Conservation (phyloP, 2,329 filamentous ascomycete genomes). For the Colletotrichum sp. region DNA sequence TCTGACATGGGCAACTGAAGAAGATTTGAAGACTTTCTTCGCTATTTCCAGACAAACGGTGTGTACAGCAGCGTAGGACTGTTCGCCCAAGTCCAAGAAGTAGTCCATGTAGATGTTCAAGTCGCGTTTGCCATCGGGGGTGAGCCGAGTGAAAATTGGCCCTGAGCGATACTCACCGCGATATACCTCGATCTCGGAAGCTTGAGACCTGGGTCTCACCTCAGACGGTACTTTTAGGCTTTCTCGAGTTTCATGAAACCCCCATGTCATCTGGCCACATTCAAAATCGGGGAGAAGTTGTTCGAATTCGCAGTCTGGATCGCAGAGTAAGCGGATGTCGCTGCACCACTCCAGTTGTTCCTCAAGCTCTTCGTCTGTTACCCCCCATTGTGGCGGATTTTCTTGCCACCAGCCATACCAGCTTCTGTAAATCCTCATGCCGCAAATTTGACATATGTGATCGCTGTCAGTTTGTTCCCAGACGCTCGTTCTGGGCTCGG, state of each 20-base stretch:
- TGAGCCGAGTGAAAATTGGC: not conserved
- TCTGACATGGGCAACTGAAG: not conserved
- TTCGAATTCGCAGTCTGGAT: not conserved
- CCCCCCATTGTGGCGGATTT: not conserved
- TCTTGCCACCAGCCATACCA: not conserved
- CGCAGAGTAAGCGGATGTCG: not conserved
- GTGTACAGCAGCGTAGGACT: not conserved
- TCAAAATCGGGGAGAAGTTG: not conserved
- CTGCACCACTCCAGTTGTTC: not conserved
- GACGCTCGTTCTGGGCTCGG: not conserved
- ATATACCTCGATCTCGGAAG: not conserved
- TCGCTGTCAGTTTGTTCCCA: not conserved
- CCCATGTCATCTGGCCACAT: not conserved
- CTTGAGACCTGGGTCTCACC: not conserved
- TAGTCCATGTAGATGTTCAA: not conserved
- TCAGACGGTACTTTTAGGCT: not conserved
- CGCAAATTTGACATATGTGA: not conserved
- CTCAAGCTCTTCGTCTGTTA: not conserved
- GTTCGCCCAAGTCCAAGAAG: not conserved
- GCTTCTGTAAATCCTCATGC: not conserved
- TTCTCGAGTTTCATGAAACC: not conserved
- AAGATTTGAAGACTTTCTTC: not conserved
- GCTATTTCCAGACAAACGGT: not conserved
- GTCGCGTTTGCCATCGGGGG: not conserved
- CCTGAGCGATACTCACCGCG: not conserved